Percentiles rank a stretch among this genome's conserved stretches.
Conservation (phyloP, 495 filamentous ascomycete species). For the Pyrenula massariospora region DNA sequence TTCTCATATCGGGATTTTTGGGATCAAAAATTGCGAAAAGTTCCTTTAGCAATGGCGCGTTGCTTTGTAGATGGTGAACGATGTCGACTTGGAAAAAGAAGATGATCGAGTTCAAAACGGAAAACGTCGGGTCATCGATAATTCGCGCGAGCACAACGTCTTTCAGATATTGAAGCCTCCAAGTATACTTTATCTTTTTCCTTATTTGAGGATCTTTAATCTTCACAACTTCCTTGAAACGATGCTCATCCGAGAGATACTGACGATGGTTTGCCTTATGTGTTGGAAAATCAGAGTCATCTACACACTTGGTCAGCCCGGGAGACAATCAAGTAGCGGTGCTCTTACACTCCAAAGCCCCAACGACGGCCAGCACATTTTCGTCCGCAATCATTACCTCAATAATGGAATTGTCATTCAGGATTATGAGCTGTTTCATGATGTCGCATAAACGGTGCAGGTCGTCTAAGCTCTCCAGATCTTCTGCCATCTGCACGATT, state of each 20-base stretch:
- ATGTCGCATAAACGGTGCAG: slow-evolving; percentile 91
- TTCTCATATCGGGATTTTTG: slow-evolving; percentile 46
- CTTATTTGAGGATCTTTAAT: slow-evolving; percentile 72
- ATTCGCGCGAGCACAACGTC: slow-evolving; percentile 95
- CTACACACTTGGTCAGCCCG: slow-evolving; percentile 22
- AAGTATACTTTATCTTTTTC: slow-evolving; percentile 91
- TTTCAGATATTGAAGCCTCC: slow-evolving; percentile 94
- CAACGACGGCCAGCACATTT: slow-evolving; percentile 83
- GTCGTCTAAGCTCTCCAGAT: slow-evolving; percentile 74
- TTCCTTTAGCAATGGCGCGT: slow-evolving; percentile 65
- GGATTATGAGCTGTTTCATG: slow-evolving; percentile 88
- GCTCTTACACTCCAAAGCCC: slow-evolving; percentile 77
- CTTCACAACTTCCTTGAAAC: slow-evolving; percentile 91
- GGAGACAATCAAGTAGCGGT: not conserved
- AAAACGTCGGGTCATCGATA: slow-evolving; percentile 94
- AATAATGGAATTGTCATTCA: slow-evolving; percentile 91
- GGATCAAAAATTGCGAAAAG: slow-evolving; percentile 81
- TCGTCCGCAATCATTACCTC: slow-evolving; percentile 86
- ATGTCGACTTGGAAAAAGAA: slow-evolving; percentile 99
- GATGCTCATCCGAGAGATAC: slow-evolving; percentile 76
- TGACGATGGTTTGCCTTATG: slow-evolving; percentile 97
- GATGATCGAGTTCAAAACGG: slow-evolving; percentile 92
- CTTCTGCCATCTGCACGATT: slow-evolving; percentile 74
- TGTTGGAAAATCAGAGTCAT: slow-evolving; percentile 96
- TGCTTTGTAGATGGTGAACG: slow-evolving; percentile 78